Base-by-base conservation (phyloP, 2,329 filamentous ascomycete genomes). In the Tolypocladium capitatum region DNA sequence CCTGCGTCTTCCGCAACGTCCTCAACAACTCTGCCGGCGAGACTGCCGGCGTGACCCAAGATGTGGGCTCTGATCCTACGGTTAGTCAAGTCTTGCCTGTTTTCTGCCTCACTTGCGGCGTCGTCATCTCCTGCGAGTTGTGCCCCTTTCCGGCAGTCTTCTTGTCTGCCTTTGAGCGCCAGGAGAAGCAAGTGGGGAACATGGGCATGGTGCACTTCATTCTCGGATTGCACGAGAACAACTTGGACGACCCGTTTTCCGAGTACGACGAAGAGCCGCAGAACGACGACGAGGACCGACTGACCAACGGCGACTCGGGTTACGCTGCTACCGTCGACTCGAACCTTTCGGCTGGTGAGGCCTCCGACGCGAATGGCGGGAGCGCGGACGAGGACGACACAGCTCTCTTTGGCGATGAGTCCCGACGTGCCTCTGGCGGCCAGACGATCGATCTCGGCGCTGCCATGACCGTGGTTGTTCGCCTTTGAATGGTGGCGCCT, bases 41-140 rank as follows among this genome's bases (percentile, higher is more conserved):
- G 70, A 97, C 91, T 36, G 91, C 92, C 50, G 92, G 94, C 70
- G 91, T 97, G 60, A 96, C 91, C 52, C 88, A 94, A 68, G 94
- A 98, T 70, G 90, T 98, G 61, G 88, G 84, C 63, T 90, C 87
- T 62, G 92, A 98, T 78, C 92, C 92, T 69, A 98, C 94, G 81
- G 91, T 98, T 84, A 79, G 91, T 95, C 63, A 68, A 57, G 56
- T 65, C 62, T 61, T 66, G 61, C 62, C 61, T 52, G 54, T 65
- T 49, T 53, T 69, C 51, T 78, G 73, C 62, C 61, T 72, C 47
- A 60, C 65, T 50, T 77, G 74, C 57, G 73, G 72, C 53, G 48
- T 52, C 48, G 56, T 70, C 52, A 63, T 76, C 50, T 57, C 59
- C 43, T 76, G 72, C 60, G 59, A 55, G 50, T 60, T 57, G 27